Percentiles rank a stretch among this genome's conserved stretches.
phyloP scores from a whole-genome alignment of 139 green algal genomes.

The Chlorella sp. region DNA sequence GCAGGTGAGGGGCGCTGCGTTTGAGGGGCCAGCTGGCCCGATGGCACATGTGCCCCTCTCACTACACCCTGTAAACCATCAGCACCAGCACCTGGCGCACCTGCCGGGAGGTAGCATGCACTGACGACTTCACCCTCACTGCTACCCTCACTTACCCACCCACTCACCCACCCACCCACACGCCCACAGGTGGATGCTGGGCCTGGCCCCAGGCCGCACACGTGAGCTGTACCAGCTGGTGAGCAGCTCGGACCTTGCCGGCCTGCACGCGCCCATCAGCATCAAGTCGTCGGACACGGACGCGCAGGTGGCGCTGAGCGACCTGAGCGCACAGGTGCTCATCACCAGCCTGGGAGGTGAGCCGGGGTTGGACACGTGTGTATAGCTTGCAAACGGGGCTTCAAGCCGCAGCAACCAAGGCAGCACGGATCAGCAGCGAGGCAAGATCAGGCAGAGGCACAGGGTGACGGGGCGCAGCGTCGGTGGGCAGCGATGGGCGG shows the following conservation, averaged over 20 bases:
- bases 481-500: too few species aligned
- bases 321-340: conserved; percentile 22
- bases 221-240: conserved; percentile 28
- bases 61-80: background rate
- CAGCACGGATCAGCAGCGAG: too few species aligned
- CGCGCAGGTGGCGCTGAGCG: background rate
- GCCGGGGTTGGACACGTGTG: too few species aligned
- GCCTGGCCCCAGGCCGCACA: conserved; percentile 35
- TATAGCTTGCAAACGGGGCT: too few species aligned
- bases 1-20: conserved; percentile 35
- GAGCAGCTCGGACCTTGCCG: background rate
- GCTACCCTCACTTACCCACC: background rate
- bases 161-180: background rate
- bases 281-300: background rate
- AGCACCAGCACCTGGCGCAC: background rate
- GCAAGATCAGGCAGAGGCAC: too few species aligned
- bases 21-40: background rate
- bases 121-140: background rate
- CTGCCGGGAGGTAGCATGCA: background rate
- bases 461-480: too few species aligned
- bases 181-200: conserved; percentile 34
- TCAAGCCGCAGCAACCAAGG: too few species aligned
- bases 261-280: background rate
- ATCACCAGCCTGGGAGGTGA: conserved; percentile 25
- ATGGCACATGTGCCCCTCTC: background rate